Conservation (phyloP, 1,284 basidiomycete species). For the Cryptococcus floricola region DNA sequence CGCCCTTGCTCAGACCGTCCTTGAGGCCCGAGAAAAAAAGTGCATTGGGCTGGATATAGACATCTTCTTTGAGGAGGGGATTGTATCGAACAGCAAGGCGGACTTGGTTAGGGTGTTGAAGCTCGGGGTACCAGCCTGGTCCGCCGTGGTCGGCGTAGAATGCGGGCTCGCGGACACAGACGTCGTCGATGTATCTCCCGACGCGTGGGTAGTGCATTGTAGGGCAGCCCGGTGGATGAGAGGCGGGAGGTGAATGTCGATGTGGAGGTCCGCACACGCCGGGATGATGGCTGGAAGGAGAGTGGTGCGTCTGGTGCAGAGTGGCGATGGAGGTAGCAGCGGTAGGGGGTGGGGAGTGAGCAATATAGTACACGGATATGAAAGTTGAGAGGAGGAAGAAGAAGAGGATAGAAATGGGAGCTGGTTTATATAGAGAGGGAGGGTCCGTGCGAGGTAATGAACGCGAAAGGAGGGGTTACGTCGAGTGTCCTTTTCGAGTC, state of each 20-base stretch:
- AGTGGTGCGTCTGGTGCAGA: background rate
- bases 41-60: constrained; percentile 12
- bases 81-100: constrained; percentile 8
- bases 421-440: background rate
- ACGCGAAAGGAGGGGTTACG: background rate
- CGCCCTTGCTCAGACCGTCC: background rate
- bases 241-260: background rate
- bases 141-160: constrained; percentile 10
- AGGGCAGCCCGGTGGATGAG: background rate
- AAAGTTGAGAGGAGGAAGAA: background rate
- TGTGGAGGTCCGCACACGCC: background rate
- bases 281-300: background rate
- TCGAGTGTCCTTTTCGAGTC: background rate
- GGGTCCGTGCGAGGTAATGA: background rate
- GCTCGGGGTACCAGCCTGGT: constrained; percentile 13
- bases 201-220: constrained; percentile 1
- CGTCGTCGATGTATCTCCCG: constrained; percentile 6
- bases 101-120: constrained; percentile 12
- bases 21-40: constrained; percentile 8
- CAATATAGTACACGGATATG: too few species aligned
- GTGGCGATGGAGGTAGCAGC: background rate
- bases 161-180: constrained; percentile 3
- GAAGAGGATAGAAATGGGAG: background rate
- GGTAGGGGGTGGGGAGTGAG: background rate
- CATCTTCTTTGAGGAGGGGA: background rate